These are phyloP conservation scores for Stygiomarasmius scandens DNA, from an alignment of 1,284 basidiomycete species.

Conservation along the genomic window DNA sequence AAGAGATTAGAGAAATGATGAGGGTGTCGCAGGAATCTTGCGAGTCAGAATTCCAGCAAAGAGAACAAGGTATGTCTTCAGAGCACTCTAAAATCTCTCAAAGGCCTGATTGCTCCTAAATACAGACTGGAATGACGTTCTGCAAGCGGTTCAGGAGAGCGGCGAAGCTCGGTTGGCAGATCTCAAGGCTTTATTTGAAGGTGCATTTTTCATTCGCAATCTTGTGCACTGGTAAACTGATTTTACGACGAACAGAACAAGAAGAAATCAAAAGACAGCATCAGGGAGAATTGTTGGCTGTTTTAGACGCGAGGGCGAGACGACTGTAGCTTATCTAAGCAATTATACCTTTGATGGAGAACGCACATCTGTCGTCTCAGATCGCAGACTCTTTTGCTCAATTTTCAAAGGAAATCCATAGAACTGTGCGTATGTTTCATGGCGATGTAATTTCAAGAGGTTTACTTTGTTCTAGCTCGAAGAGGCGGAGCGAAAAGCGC, in stretches of 20 bases:
- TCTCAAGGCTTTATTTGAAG: not conserved
- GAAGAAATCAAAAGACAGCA: not conserved
- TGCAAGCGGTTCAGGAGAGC: not conserved
- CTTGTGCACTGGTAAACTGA: not conserved
- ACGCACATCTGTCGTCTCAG: not conserved
- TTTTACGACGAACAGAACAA: not conserved
- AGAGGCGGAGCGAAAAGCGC: conserved; percentile 46
- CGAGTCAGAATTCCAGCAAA: not conserved
- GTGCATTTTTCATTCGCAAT: not conserved
- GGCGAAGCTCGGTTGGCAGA: not conserved
- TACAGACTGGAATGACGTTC: not conserved
- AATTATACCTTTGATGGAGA: not conserved
- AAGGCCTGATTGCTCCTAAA: no score
- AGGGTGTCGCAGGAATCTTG: not conserved
- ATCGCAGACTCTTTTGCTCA: conserved; percentile 34
- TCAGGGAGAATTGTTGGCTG: not conserved
- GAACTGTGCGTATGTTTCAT: not conserved
- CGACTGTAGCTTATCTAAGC: not conserved
- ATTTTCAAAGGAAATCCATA: conserved; percentile 28
- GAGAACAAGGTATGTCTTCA: not conserved
- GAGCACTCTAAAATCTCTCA: no score
- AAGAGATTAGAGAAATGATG: not conserved
- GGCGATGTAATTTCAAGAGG: not conserved
- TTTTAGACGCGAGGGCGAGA: not conserved
- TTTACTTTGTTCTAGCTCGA: conserved; percentile 38